phyloP scores from a whole-genome alignment of 2,329 filamentous ascomycete species.

The Raffaelea deltoideospora region DNA sequence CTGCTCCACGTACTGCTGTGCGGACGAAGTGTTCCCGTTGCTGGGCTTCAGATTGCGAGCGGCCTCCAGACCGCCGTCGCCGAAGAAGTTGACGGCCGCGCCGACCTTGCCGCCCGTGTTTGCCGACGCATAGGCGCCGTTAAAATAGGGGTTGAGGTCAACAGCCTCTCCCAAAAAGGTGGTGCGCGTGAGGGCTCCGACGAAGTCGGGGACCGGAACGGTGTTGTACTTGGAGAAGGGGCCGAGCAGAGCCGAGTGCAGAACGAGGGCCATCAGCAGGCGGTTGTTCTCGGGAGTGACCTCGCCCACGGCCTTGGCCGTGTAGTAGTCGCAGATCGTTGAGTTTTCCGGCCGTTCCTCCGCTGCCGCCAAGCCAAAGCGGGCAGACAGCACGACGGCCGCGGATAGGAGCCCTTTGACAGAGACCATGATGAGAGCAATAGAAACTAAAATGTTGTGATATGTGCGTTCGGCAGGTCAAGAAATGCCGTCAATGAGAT shows the following conservation, averaged over 20 bases:
- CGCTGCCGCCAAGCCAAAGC: background rate
- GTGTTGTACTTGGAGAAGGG: constrained; percentile 7
- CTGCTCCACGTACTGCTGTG: constrained; percentile 5
- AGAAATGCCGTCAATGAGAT: no score
- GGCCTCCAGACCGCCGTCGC: constrained; percentile 3
- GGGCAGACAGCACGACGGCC: background rate
- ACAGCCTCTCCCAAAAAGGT: constrained; percentile 4
- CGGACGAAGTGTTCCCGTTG: constrained; percentile 3
- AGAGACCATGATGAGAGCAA: background rate
- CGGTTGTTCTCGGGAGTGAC: constrained; percentile 2
- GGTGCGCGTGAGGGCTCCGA: constrained; percentile 2
- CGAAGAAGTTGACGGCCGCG: constrained; percentile 3
- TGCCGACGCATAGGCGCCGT: constrained; percentile 3
- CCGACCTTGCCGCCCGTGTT: constrained; percentile 1
- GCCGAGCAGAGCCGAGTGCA: constrained; percentile 5
- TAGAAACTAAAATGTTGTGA: background rate
- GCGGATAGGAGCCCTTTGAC: background rate
- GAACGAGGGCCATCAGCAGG: constrained; percentile 4
- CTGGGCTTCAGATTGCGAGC: constrained; percentile 1
- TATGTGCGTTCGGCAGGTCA: no score
- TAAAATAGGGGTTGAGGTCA: constrained; percentile 6
- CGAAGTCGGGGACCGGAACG: constrained; percentile 1
- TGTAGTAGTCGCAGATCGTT: constrained; percentile 5
- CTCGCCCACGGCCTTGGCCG: constrained; percentile 3
- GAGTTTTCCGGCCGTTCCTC: constrained; percentile 2